Evolutionary conservation across 352 stramenopile species (phyloP).

Genomic region (Globisporangium acanthophoron): DNA sequence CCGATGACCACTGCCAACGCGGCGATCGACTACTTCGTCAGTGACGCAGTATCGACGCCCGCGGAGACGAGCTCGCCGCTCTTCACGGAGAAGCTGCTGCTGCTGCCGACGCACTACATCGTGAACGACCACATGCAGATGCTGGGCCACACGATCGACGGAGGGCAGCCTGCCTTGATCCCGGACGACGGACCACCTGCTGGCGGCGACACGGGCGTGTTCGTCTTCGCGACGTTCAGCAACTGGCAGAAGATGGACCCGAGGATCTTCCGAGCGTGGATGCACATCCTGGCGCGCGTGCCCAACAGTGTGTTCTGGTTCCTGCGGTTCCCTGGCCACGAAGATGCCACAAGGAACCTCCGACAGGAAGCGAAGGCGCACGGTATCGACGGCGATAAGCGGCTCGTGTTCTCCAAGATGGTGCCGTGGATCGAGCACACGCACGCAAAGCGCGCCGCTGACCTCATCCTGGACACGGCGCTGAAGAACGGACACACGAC

Average conservation of each 20-base stretch:
- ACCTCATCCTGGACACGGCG: slow-evolving; percentile 77
- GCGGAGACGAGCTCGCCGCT: slow-evolving; percentile 21
- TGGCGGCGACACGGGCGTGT: slow-evolving; percentile 11
- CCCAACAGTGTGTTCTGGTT: slow-evolving; percentile 74
- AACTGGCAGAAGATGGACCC: slow-evolving; percentile 89
- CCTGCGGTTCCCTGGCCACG: slow-evolving; percentile 49
- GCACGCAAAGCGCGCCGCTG: slow-evolving; percentile 54
- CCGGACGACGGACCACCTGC: slow-evolving; percentile 6
- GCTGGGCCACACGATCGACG: slow-evolving; percentile 43
- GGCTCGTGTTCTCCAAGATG: slow-evolving; percentile 51
- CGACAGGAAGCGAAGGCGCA: slow-evolving; percentile 39
- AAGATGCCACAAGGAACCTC: slow-evolving; percentile 40
- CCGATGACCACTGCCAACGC: slow-evolving; percentile 60
- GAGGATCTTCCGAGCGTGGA: slow-evolving; percentile 66
- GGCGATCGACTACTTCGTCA: slow-evolving; percentile 66
- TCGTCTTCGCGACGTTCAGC: slow-evolving; percentile 83
- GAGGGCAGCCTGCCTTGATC: slow-evolving; percentile 15
- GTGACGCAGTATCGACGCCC: slow-evolving; percentile 48
- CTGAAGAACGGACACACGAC: slow-evolving; percentile 86
- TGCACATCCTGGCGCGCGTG: slow-evolving; percentile 68
- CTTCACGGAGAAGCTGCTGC: slow-evolving; percentile 76
- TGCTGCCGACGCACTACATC: slow-evolving; percentile 73
- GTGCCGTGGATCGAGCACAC: slow-evolving; percentile 79
- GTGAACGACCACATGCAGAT: slow-evolving; percentile 84
- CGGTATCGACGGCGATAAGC: slow-evolving; percentile 42